Conservation (phyloP, 805 yeast species). For the Candida endomychidarum region DNA sequence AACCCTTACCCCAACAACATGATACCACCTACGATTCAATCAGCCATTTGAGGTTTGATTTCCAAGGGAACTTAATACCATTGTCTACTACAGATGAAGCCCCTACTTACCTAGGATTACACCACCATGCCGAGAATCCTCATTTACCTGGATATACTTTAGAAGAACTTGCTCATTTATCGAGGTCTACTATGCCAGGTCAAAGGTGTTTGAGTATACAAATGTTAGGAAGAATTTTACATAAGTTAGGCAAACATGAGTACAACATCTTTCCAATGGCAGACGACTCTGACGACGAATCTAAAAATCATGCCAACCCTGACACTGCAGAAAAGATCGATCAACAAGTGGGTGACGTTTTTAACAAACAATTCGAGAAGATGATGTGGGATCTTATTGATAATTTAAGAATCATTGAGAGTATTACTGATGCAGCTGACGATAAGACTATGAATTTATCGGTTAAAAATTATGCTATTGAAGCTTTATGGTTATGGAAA, state of each 20-base stretch:
- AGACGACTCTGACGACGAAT: slow-evolving; percentile 27
- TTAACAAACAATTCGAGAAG: slow-evolving; percentile 43
- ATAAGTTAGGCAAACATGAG: slow-evolving; percentile 69
- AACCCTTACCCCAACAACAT: slow-evolving; percentile 47
- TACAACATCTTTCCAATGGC: slow-evolving; percentile 50
- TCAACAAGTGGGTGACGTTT: slow-evolving; percentile 22
- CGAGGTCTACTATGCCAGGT: slow-evolving; percentile 76
- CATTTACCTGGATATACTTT: slow-evolving; percentile 90
- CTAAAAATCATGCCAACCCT: too few relatives aligned
- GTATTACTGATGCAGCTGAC: slow-evolving; percentile 66
- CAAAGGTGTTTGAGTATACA: slow-evolving; percentile 87
- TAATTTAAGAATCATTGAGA: slow-evolving; percentile 59
- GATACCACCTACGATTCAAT: slow-evolving; percentile 51
- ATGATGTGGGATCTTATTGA: slow-evolving; percentile 73
- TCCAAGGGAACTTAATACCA: slow-evolving; percentile 72
- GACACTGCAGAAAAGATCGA: too few relatives aligned
- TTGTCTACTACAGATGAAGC: slow-evolving; percentile 34
- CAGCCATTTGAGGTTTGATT: slow-evolving; percentile 81
- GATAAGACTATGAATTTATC: slow-evolving; percentile 68
- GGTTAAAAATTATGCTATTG: slow-evolving; percentile 79
- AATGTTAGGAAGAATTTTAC: slow-evolving; percentile 82
- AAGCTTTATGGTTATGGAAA: slow-evolving; percentile 89
- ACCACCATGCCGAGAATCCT: slow-evolving; percentile 89
- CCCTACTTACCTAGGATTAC: slow-evolving; percentile 68
- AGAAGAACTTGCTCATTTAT: slow-evolving; percentile 73